phyloP scores from a whole-genome alignment of 352 stramenopile genomes.

The Pelagophyceae sp. region DNA sequence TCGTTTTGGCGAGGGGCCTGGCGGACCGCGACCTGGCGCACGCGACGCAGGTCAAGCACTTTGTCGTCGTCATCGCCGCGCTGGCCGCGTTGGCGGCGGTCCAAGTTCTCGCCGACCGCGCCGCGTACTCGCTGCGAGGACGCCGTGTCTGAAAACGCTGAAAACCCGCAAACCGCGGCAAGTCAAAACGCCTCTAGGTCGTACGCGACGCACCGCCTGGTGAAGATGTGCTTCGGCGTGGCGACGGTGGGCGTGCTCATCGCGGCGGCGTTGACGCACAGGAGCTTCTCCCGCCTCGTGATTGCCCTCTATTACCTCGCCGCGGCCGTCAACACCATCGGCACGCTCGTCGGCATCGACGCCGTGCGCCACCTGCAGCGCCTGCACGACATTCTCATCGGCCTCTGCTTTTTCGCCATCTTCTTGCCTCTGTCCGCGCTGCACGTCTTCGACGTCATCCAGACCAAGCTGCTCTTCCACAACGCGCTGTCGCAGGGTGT shows the following conservation, averaged over 20 bases:
- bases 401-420: slow-evolving; percentile 76
- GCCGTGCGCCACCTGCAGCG: slow-evolving; percentile 81
- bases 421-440: slow-evolving; percentile 77
- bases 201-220: slow-evolving; percentile 51
- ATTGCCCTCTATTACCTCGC: slow-evolving; percentile 82
- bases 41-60: slow-evolving; percentile 47
- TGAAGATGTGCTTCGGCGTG: slow-evolving; percentile 53
- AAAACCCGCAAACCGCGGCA: too few species aligned
- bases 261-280: slow-evolving; percentile 53
- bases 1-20: slow-evolving; percentile 71
- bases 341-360: slow-evolving; percentile 72
- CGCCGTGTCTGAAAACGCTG: too few species aligned
- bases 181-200: too few species aligned
- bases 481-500: slow-evolving; percentile 89
- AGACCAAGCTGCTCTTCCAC: slow-evolving; percentile 94
- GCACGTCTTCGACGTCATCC: slow-evolving; percentile 75
- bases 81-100: slow-evolving; percentile 59
- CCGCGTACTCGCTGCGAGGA: slow-evolving; percentile 44
- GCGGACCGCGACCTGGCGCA: slow-evolving; percentile 55
- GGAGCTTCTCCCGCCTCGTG: slow-evolving; percentile 72
- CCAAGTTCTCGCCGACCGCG: slow-evolving; percentile 42
- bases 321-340: slow-evolving; percentile 68
- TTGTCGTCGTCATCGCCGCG: slow-evolving; percentile 43
- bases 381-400: slow-evolving; percentile 82
- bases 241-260: slow-evolving; percentile 42